Percentiles rank a stretch among this genome's conserved stretches.
These are phyloP conservation scores for Coemansia sp. DNA, from an alignment of 192 early-diverging fungal genomes.

Conservation along the genomic window DNA sequence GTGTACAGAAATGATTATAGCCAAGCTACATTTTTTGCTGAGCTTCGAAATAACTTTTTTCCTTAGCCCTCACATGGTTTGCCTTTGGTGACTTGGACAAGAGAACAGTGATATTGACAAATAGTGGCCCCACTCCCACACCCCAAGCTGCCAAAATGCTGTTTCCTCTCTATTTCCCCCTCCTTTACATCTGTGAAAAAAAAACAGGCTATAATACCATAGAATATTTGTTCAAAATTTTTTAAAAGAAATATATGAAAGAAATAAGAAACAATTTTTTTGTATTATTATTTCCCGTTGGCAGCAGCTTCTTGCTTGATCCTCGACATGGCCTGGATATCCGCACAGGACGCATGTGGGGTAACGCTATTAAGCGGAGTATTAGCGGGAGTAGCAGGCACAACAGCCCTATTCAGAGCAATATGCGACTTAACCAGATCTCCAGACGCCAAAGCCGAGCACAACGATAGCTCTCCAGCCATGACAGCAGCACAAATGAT, in stretches of 20 bases:
- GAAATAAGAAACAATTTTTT: background rate
- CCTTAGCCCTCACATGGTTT: too few species aligned
- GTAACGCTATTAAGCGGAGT: slow-evolving; percentile 19
- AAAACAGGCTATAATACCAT: too few species aligned
- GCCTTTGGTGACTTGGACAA: too few species aligned
- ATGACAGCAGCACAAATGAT: slow-evolving; percentile 88
- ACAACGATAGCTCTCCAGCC: slow-evolving; percentile 91
- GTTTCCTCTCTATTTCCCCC: too few species aligned
- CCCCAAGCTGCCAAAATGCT: too few species aligned
- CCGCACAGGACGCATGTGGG: slow-evolving; percentile 24
- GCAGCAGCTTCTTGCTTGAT: slow-evolving; percentile 18
- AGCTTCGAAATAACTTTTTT: too few species aligned
- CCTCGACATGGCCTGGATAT: slow-evolving; percentile 13
- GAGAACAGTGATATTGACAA: too few species aligned
- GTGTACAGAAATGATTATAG: too few species aligned
- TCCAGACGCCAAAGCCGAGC: slow-evolving; percentile 83
- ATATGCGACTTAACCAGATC: slow-evolving; percentile 90
- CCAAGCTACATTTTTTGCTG: too few species aligned
- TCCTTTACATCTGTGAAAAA: too few species aligned
- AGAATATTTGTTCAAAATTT: too few species aligned
- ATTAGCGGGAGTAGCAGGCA: slow-evolving; percentile 42
- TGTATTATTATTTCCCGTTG: slow-evolving; percentile 17
- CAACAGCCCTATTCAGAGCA: slow-evolving; percentile 75
- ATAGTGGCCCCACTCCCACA: too few species aligned
- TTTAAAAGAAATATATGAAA: background rate